Base-by-base conservation (phyloP, 805 yeast species). In the Teunomyces panamensis region DNA sequence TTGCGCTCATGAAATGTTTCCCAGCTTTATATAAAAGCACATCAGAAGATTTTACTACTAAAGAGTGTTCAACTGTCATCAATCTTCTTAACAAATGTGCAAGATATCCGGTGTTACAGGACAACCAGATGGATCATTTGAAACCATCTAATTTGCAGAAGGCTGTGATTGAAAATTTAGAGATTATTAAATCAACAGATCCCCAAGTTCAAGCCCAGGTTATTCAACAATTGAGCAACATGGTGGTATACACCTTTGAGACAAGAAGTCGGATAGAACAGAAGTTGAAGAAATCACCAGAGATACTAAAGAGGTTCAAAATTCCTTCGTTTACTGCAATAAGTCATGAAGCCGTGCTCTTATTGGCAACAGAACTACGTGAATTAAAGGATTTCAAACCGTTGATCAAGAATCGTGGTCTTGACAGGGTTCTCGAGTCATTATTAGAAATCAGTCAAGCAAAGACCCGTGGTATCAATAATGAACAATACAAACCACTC, bases 61-160 rank as follows among this genome's bases (percentile, higher is more conserved):
- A 47, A 17, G 73, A 61, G 64, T 69, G 81, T n/a, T 78, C 72
- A 37, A 68, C 63, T 17, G 70, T 86, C n/a, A 63, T 89, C 32
- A 68, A 68, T n/a, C 66, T 83, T 4, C 75, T 92, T 57, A 80
- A 80, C 56, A 73, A 82, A 11, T 81, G 89, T 48, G 80, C 87
- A 0, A 69, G 87, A 35, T 89, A 86, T 62, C 96, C 95, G 1
- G 74, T 86, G 9, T 69, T 89, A 32, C 86, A 89, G 7, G 80
- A 73, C 28, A 73, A 72, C 52, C 71, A 71, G 30, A 61, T 68
- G 3, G 96, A 89, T 59, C 68, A 72, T 35, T 57, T 24, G 16
- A 62, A 64, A 14, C 78, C 77, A 20, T 80, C 97, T 0, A 72
- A 75, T 8, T 66, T 92, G 37, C 98, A 91, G 58, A 51, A 57